Conservation (phyloP, 805 yeast genomes). For the Metschnikowia santaceciliae region DNA sequence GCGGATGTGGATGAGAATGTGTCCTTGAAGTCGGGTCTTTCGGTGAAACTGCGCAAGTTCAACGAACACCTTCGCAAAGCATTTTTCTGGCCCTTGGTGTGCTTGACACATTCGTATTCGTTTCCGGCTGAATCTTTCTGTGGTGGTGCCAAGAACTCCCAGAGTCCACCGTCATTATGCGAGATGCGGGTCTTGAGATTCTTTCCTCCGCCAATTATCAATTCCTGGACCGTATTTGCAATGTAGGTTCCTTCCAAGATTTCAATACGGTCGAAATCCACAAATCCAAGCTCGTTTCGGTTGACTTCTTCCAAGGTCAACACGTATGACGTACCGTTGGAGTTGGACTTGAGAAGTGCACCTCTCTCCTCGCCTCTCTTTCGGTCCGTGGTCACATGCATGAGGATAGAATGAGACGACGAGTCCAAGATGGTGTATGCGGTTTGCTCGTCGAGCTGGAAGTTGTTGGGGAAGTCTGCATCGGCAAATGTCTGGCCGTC, state of each 20-base stretch:
- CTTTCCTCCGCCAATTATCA: slow-evolving; percentile 45
- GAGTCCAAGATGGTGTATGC: slow-evolving; percentile 77
- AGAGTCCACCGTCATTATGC: slow-evolving; percentile 87
- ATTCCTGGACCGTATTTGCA: slow-evolving; percentile 64
- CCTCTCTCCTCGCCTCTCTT: slow-evolving; percentile 61
- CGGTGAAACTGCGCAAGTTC: slow-evolving; percentile 88
- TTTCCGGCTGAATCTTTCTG: slow-evolving; percentile 56
- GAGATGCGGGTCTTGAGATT: slow-evolving; percentile 68
- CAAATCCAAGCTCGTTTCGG: slow-evolving; percentile 68
- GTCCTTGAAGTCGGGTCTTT: slow-evolving; percentile 77
- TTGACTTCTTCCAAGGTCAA: slow-evolving; percentile 67
- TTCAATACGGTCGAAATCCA: slow-evolving; percentile 82
- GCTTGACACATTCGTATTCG: slow-evolving; percentile 47
- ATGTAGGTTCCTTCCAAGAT: slow-evolving; percentile 82
- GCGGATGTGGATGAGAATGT: slow-evolving; percentile 88
- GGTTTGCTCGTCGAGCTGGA: slow-evolving; percentile 52
- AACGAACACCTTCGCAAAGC: slow-evolving; percentile 64
- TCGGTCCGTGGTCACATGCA: slow-evolving; percentile 73
- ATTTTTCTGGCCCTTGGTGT: slow-evolving; percentile 14
- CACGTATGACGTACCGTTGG: slow-evolving; percentile 85
- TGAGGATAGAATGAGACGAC: slow-evolving; percentile 63
- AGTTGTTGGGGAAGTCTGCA: slow-evolving; percentile 68
- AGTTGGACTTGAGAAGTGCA: slow-evolving; percentile 78
- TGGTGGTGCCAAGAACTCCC: slow-evolving; percentile 76
- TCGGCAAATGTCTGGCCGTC: slow-evolving; percentile 77